Evolutionary conservation across 1,139 yeast genomes (phyloP), one percentile per base, ranked within the genome.

Genomic region (Schizosaccharomyces versatilis): DNA sequence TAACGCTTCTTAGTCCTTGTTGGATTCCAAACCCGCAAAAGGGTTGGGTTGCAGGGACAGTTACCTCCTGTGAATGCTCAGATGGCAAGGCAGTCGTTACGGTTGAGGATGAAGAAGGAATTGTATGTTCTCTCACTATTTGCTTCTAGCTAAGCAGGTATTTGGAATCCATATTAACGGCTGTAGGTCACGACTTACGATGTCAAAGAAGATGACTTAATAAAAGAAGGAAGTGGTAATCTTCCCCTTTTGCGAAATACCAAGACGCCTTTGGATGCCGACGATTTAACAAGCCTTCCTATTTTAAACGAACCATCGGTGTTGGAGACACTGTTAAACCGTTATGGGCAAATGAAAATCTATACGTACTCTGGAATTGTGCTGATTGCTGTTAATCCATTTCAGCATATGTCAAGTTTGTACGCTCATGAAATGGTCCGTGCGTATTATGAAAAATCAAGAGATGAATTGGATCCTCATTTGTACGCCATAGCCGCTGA

Each of bases 351-450:
- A 65, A 76, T 88, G 63, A 84, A 81, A 66, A 90, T 90, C 60
- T 90, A 90, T 67, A 93, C 98, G 3, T 90, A 90, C 67, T 84
- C 95, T 1, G 98, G 98, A 67, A 90, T 93, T 60, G 98, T 90
- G 58, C 78, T 90, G 65, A 90, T 90, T 65, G 98, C 98, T 41
- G 82, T 95, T 7, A 90, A 90, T 66, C 98, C 98, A 14, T 90
- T 90, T 69, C 95, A 84, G 66, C 75, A 83, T 61, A 84, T 88
- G 49, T 97, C 88, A 65, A 90, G 84, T 63, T 73, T 90, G 56
- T 93, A 93, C 67, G 80, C 95, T 7, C 83, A 84, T 54, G 95
- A 88, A 62, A 84, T 86, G 66, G 84, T 90, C 58, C 95, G 86
- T 67, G 90, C 94, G 15, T 90, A 90, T 67, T 84, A 95, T 10